Evolutionary conservation across 257 asterid genomes (phyloP).

Genomic region (Penstemon davidsonii): DNA sequence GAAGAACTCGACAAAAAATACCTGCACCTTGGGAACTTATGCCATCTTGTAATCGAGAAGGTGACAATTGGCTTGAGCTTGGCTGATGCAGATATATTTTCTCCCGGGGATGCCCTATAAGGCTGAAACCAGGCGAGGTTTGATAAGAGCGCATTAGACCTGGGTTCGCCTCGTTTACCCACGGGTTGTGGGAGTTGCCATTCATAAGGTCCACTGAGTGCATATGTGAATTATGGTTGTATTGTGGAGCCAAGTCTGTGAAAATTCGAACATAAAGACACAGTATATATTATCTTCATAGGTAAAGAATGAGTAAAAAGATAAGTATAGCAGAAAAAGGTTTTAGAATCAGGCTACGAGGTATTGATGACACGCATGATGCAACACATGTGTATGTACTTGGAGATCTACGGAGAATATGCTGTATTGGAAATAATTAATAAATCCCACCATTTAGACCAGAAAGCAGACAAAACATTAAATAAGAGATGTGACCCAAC

Average conservation of each 20-base stretch:
- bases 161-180: conserved; percentile 7
- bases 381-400: background rate
- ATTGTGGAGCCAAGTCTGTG: conserved; percentile 13
- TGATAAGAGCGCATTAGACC: conserved; percentile 10
- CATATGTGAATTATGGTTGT: background rate
- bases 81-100: conserved; percentile 11
- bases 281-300: background rate
- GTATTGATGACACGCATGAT: too few species aligned
- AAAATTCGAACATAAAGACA: background rate
- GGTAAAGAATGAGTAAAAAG: background rate
- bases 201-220: conserved; percentile 7
- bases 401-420: background rate
- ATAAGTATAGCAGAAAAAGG: too few species aligned
- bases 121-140: conserved; percentile 15
- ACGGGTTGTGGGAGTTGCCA: conserved; percentile 14
- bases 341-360: too few species aligned
- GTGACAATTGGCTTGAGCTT: conserved; percentile 19
- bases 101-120: background rate
- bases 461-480: background rate
- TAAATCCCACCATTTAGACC: background rate
- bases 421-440: background rate
- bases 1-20: background rate
- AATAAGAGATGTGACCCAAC: background rate
- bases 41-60: conserved; percentile 15
- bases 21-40: conserved; percentile 20